Conservation (phyloP, 169 alveolate species). For the Plasmodium ovale region DNA sequence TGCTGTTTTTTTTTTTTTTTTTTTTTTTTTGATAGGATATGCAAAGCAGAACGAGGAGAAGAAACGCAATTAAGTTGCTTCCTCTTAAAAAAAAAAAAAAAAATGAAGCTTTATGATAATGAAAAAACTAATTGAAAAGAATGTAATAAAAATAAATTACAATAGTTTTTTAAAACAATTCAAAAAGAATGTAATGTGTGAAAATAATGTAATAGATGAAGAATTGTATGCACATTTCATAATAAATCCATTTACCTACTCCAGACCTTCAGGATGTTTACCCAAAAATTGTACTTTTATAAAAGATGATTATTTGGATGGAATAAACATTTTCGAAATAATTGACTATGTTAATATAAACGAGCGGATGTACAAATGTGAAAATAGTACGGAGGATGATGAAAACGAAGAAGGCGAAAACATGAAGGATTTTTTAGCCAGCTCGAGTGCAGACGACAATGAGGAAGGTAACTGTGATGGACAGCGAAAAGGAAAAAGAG, state of each 20-base stretch:
- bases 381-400: slow-evolving; percentile 28
- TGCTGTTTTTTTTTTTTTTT: no score
- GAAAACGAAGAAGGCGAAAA: slow-evolving; percentile 9
- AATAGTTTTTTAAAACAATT: slow-evolving; percentile 56
- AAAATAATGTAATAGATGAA: slow-evolving; percentile 37
- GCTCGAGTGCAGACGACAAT: background rate
- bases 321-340: slow-evolving; percentile 67
- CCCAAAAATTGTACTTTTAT: slow-evolving; percentile 9
- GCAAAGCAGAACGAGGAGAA: background rate
- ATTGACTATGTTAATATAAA: slow-evolving; percentile 69
- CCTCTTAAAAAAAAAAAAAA: slow-evolving; percentile 28
- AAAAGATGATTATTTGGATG: slow-evolving; percentile 38
- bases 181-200: slow-evolving; percentile 15
- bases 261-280: slow-evolving; percentile 64
- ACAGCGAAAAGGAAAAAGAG: background rate
- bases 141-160: slow-evolving; percentile 73
- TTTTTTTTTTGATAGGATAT: background rate
- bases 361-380: slow-evolving; percentile 45
- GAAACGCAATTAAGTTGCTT: background rate
- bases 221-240: slow-evolving; percentile 74
- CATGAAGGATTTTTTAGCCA: background rate
- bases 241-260: slow-evolving; percentile 53
- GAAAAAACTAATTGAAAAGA: slow-evolving; percentile 66
- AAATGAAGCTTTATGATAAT: slow-evolving; percentile 32
- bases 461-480: background rate